Evolutionary conservation across 768 basidiomycete species (phyloP).

Genomic region (Fomitopsis pulvina): DNA sequence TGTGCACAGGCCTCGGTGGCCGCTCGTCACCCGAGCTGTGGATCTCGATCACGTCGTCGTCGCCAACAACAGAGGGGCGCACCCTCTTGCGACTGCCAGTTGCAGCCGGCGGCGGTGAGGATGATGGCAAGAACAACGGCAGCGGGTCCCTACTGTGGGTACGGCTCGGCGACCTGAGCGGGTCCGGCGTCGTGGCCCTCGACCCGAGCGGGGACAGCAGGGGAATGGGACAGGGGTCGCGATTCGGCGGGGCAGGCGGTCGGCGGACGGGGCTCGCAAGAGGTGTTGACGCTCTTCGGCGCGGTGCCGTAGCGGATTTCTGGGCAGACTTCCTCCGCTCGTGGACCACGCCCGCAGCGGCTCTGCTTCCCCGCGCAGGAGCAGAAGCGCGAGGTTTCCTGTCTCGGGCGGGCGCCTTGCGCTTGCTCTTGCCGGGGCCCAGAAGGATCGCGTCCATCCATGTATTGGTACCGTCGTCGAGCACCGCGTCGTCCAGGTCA

Average conservation of each 20-base stretch:
- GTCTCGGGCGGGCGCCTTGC: not conserved
- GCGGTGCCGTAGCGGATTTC: not conserved
- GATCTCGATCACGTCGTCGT: slow-evolving; percentile 5
- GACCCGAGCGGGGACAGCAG: not conserved
- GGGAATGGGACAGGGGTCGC: not conserved
- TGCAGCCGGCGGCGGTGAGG: not conserved
- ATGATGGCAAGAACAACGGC: not conserved
- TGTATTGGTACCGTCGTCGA: not conserved
- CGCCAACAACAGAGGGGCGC: not conserved
- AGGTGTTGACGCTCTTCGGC: not conserved
- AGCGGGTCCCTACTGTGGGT: not conserved
- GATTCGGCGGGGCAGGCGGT: not conserved
- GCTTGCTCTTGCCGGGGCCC: not conserved
- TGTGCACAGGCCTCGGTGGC: not conserved
- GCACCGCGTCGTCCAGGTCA: not conserved
- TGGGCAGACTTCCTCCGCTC: not conserved
- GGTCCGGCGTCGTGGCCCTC: not conserved
- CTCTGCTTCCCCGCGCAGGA: not conserved
- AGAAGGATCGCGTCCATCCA: not conserved
- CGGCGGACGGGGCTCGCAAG: not conserved
- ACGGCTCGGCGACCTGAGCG: not conserved
- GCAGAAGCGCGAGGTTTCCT: not conserved
- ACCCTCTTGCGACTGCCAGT: not conserved
- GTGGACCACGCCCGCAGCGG: not conserved
- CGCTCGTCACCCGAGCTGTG: slow-evolving; percentile 2